phyloP scores from a whole-genome alignment of 257 asterid species.

The Asclepias syriaca region DNA sequence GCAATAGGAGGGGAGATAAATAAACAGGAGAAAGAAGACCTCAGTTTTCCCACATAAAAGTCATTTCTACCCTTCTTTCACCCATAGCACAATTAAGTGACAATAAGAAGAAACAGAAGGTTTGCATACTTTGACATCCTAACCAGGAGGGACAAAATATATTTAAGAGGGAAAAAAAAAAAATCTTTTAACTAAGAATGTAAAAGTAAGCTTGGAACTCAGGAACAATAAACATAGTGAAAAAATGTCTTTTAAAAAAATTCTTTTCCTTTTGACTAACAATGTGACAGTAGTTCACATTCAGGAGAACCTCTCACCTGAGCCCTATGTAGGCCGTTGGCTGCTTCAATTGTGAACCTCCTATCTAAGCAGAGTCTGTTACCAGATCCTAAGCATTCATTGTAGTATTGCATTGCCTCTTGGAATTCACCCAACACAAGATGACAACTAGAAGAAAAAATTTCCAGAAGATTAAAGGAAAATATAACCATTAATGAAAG shows the following conservation, averaged over 20 bases:
- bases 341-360: constrained; percentile 78
- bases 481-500: neutral
- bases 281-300: neutral
- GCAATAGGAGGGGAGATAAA: neutral
- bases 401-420: constrained; percentile 56
- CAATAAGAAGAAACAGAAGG: neutral
- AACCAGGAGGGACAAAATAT: neutral
- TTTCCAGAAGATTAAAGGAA: constrained; percentile 9
- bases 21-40: neutral
- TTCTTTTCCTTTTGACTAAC: constrained; percentile 1
- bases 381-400: constrained; percentile 53
- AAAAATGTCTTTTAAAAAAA: too few relatives aligned
- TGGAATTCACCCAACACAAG: constrained; percentile 77
- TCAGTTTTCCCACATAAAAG: neutral
- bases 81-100: constrained; percentile 1
- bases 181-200: too few relatives aligned
- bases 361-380: constrained; percentile 68
- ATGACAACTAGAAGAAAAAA: constrained; percentile 51
- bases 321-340: constrained; percentile 75
- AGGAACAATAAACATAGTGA: too few relatives aligned
- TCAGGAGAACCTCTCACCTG: constrained; percentile 40
- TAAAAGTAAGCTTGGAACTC: too few relatives aligned
- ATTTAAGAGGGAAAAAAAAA: too few relatives aligned
- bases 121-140: neutral
- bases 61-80: constrained; percentile 1